Evolutionary conservation across 1,284 basidiomycete species (phyloP).

Genomic region (Ceratobasidium sp.): DNA sequence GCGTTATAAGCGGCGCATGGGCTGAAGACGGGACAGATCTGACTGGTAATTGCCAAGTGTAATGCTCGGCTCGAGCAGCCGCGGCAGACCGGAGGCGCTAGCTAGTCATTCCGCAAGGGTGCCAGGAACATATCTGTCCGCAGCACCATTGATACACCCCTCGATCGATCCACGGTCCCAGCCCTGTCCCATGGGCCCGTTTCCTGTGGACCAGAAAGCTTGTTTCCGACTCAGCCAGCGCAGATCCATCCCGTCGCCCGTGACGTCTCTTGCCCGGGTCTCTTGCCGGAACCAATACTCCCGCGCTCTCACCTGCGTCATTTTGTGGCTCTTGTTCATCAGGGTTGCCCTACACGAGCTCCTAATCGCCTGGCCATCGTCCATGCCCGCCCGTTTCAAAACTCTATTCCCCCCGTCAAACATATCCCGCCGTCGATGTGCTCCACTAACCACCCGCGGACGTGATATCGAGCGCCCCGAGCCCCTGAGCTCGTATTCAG

Average conservation of each 20-base stretch:
- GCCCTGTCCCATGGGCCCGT: neutral
- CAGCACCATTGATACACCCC: conserved; percentile 15
- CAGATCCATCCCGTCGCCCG: conserved; percentile 1
- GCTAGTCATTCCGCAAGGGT: conserved; percentile 20
- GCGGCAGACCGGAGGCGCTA: no score
- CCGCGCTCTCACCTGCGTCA: no score
- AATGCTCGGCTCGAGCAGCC: conserved; percentile 25
- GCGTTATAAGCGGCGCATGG: neutral
- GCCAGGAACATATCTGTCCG: conserved; percentile 31
- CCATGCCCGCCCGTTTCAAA: conserved; percentile 1
- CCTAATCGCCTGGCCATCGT: conserved; percentile 4
- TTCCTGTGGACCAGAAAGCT: neutral
- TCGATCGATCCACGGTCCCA: neutral
- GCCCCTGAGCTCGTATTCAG: conserved; percentile 1
- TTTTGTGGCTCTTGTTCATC: no score
- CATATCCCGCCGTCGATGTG: neutral
- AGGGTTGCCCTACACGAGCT: neutral
- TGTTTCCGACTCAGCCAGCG: neutral
- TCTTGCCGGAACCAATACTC: no score
- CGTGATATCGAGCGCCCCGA: neutral
- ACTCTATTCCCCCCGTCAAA: conserved; percentile 2
- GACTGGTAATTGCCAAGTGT: conserved; percentile 23
- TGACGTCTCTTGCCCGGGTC: neutral
- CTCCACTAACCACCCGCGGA: no score
- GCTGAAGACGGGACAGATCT: neutral